Evolutionary conservation across 352 stramenopile genomes (phyloP), one percentile per base, ranked within the genome.

Genomic region (Pythium phragmiticola): DNA sequence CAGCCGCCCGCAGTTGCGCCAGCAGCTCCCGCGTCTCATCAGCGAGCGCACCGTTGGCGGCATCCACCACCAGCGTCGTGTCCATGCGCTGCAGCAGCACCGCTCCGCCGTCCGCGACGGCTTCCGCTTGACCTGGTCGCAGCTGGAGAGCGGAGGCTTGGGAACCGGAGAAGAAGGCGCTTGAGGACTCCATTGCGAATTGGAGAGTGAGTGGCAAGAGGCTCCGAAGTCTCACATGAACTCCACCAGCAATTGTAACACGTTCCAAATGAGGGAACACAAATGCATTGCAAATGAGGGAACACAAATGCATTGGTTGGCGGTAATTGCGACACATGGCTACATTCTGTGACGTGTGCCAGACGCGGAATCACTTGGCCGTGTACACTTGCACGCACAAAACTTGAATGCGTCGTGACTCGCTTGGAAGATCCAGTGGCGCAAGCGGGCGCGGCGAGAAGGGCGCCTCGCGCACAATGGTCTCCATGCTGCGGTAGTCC

Each of bases 61-160:
- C 55, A 2, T 8, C 13, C 30, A 28, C 33, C 39, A 61, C 41
- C 43, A 63, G 43, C 33, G 56, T 45, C 56, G 36, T 19, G 33
- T 63, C 56, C 56, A 63, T 56, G 45, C 46, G 13, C 3, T 16
- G 26, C 3, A 63, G 46, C 30, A 55, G 46, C 56, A 33, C 43
- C 8, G 42, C 42, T n/a, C 55, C 50, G 26, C 55, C 55, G 30
- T 53, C 42, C 28, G 23, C 34, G 26, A 13, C 7, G 26, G 7
- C 50, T 3, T 39, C 34, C 7, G 34, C 34, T 13, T 39, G 34
- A 13, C 34, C 7, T 39, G 34, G 3, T 12, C 26, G 49, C 2
- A 7, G 49, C 26, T 19, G 49, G 11, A 4, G 49, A 56, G 5
- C 5, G 33, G 12, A 16, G 49, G 30, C 39, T 16, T 21, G 16